Evolutionary conservation across 257 asterid species (phyloP), one percentile per base, ranked within the genome.

Genomic region (Lycium barbarum): DNA sequence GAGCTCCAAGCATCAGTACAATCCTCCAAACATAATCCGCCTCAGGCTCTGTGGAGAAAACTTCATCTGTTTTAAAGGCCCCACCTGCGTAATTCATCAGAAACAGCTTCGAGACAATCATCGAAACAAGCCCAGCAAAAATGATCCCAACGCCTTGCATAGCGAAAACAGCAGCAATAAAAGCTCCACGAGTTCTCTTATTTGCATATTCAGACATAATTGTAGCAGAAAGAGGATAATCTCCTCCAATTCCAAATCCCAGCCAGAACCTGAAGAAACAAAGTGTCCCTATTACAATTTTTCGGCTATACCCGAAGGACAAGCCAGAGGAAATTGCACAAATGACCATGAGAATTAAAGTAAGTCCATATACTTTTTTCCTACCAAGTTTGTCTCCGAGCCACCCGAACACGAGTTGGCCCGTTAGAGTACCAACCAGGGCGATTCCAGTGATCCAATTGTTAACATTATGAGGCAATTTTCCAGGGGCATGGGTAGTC

Each of bases 321-420:
- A 93, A 89, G 0, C 89, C 95, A 0, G 95, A 93, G 33, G 91
- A 93, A 2, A 93, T 1, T 2, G 98, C 91, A 84, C 93, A 91
- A 1, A 86, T 9, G 14, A 91, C 26, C 98, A 94, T 94, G 10
- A 94, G 84, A 15, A 93, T 0, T 0, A 94, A 87, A 15, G 98
- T 94, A 17, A 93, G 36, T 0, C 97, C 97, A 72, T 93, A 93
- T 0, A 93, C 97, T 10, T 35, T 89, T 35, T 93, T 93, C 2
- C 95, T 87, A 0, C 97, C 96, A 92, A 93, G 86, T 58, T 92
- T 93, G 80, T 93, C 97, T 0, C 95, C 97, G 5, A 93, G 93
- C 97, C 96, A 91, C 3, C 97, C 97, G 51, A 93, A 93, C 85
- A 93, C 93, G 61, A 93, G 89, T 47, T 92, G 97, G 0, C 97